These are phyloP conservation scores for Meira nashicola DNA, from an alignment of 1,284 basidiomycete genomes.

Conservation along the genomic window DNA sequence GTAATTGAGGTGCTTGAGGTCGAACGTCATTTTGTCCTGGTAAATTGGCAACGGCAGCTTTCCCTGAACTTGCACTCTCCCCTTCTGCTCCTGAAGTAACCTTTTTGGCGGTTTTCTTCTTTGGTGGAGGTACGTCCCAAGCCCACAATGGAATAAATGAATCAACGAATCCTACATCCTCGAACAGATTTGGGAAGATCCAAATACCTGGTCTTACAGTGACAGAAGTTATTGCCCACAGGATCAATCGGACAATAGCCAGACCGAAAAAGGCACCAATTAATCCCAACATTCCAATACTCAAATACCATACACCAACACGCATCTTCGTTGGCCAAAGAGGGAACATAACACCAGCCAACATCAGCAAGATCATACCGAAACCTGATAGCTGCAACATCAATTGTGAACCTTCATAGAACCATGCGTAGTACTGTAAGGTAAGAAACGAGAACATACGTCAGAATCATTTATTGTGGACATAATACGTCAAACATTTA, in stretches of 20 bases:
- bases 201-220: constrained; percentile 86
- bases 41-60: no score
- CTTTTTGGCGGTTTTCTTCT: constrained; percentile 61
- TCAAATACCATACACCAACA: constrained; percentile 94
- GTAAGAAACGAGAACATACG: neutral
- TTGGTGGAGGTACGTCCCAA: constrained; percentile 75
- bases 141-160: constrained; percentile 97
- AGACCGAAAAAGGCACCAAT: constrained; percentile 86
- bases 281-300: constrained; percentile 78
- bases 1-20: no score
- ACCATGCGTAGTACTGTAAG: constrained; percentile 72
- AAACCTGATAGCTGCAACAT: constrained; percentile 86
- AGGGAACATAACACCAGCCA: constrained; percentile 98
- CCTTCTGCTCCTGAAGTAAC: neutral
- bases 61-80: no score
- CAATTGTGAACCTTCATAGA: constrained; percentile 90
- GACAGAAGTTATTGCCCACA: constrained; percentile 88
- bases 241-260: constrained; percentile 84
- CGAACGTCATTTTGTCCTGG: no score
- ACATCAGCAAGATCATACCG: constrained; percentile 86
- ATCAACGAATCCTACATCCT: constrained; percentile 97
- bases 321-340: constrained; percentile 90
- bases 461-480: neutral
- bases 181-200: constrained; percentile 98
- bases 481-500: neutral